Evolutionary conservation across 148 eudicot species (phyloP), one percentile per base, ranked within the genome.

Genomic region (Fagopyrum tataricum): DNA sequence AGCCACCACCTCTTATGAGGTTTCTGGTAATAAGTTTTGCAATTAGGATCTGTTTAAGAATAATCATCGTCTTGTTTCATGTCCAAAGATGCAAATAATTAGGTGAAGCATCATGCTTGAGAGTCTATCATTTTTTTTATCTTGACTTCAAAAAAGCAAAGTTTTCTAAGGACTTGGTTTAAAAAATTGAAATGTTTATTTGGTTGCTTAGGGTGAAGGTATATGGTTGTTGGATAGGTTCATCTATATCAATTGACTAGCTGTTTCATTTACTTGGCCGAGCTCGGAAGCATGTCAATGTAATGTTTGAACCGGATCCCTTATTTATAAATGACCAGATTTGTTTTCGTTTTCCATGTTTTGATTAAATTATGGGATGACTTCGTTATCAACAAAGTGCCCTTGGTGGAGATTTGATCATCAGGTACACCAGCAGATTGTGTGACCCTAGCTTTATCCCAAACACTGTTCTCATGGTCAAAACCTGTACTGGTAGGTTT

Each of bases 351-450:
- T 72, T 48, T n/a, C 53, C 53, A 11, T 64, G 11, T 67, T 66
- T 75, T 13, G 64, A 10, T 31, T 72, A 7, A 52, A 20, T 20
- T 46, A 44, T 71, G 40, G 21, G 73, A 23, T 31, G 52, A 23
- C 66, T 42, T 42, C 18, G 47, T 74, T 23, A 12, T 26, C 14
- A 61, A 44, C 31, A 46, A 4, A 44, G 26, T 15, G 70, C 20
- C 20, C 62, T 79, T 79, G 26, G 72, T 78, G 73, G 49, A 11
- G 62, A 31, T 72, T 67, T 71, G 37, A 31, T 76, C 62, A 78
- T 41, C 86, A 96, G 99, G 99, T 76, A 92, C 99, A 68, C 96
- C 99, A 58, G 99, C 81, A 58, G 99, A 96, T 83, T 96, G 99
- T 80, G 99, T 96, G 48, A 87, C 99, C 48, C 79, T 96, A 79